Evolutionary conservation across 2,329 filamentous ascomycete species (phyloP).

Genomic region (Raffaelea albimanens): DNA sequence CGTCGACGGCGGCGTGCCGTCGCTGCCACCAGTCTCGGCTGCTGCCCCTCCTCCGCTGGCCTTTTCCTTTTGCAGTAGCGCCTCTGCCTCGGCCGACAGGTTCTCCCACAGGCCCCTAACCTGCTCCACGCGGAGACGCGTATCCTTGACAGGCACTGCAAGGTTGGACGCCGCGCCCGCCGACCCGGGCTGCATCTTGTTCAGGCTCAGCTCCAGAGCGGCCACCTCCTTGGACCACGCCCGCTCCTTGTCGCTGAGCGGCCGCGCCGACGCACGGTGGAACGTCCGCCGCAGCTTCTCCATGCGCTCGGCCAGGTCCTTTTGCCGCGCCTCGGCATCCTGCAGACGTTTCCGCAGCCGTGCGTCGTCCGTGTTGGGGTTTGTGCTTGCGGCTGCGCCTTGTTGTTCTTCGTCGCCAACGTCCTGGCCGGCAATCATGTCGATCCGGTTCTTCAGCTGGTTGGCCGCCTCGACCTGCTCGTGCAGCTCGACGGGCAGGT

Average conservation of each 20-base stretch:
- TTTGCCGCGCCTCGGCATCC: slow-evolving; percentile 44
- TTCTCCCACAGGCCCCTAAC: slow-evolving; percentile 44
- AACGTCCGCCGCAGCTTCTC: slow-evolving; percentile 47
- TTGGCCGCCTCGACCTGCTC: slow-evolving; percentile 59
- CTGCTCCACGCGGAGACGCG: slow-evolving; percentile 48
- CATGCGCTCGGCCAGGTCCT: slow-evolving; percentile 46
- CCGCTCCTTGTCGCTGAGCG: slow-evolving; percentile 54
- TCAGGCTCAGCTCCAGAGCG: slow-evolving; percentile 29
- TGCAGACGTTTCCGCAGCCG: slow-evolving; percentile 51
- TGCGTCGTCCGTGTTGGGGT: slow-evolving; percentile 36
- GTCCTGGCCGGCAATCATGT: slow-evolving; percentile 54
- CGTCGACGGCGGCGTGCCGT: slow-evolving; percentile 8
- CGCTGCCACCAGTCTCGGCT: slow-evolving; percentile 13
- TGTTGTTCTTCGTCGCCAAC: slow-evolving; percentile 11
- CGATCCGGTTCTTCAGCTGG: slow-evolving; percentile 56
- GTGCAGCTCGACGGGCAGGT: slow-evolving; percentile 56
- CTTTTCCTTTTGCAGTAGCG: slow-evolving; percentile 2
- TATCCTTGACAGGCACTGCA: slow-evolving; percentile 24
- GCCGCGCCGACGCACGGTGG: slow-evolving; percentile 34
- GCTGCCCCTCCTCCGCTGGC: slow-evolving; percentile 1
- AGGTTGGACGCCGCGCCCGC: too few relatives aligned
- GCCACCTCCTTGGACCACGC: slow-evolving; percentile 37
- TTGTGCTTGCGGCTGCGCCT: not conserved
- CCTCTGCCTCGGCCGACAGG: slow-evolving; percentile 33
- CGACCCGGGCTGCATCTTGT: not conserved